Evolutionary conservation across 2,329 filamentous ascomycete species (phyloP), one percentile per base, ranked within the genome.

Genomic region (Eutypa lata): DNA sequence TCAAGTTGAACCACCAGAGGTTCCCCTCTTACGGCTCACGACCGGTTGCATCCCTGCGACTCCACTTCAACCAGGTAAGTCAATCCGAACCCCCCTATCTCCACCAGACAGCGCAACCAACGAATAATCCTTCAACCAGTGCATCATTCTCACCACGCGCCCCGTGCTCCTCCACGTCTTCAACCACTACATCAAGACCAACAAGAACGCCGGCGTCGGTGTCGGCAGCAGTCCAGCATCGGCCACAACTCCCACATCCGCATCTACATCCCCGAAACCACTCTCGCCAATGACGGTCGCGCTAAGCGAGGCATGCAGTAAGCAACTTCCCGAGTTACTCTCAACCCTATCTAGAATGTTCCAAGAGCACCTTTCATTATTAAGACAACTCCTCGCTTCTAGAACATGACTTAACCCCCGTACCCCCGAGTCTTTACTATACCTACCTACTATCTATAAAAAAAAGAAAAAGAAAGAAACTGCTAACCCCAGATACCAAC

Each of bases 261-360:
- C 26, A 31, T 13, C 7, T n/a, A 19, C 21, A 19, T 7, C 28
- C 40, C 19, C 2, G 19, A 55, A 53, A 21, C 44, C 58, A 1
- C 61, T 65, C 31, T 68, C 66, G 4, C 61, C 62, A 2, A 66
- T 63, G 43, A 65, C 65, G 2, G 56, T 65, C 11, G 65, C 65
- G 13, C 59, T 70, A 3, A 61, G 61, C 37, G 68, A 70, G 44
- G 60, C 62, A 6, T 65, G 63, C 52, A 65, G n/a, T n/a, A n/a
- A n/a, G n/a, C n/a, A n/a, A n/a, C n/a, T n/a, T n/a, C n/a, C n/a
- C n/a, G n/a, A n/a, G n/a, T n/a, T n/a, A n/a, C n/a, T n/a, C n/a
- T n/a, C n/a, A n/a, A n/a, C n/a, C n/a, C n/a, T n/a, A n/a, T n/a
- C n/a, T n/a, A n/a, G n/a, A n/a, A n/a, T n/a, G n/a, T n/a, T n/a